Percentiles rank a stretch among this genome's conserved stretches.
These are phyloP conservation scores for Amanita subjunquillea DNA, from an alignment of 768 basidiomycete genomes.

Conservation along the genomic window DNA sequence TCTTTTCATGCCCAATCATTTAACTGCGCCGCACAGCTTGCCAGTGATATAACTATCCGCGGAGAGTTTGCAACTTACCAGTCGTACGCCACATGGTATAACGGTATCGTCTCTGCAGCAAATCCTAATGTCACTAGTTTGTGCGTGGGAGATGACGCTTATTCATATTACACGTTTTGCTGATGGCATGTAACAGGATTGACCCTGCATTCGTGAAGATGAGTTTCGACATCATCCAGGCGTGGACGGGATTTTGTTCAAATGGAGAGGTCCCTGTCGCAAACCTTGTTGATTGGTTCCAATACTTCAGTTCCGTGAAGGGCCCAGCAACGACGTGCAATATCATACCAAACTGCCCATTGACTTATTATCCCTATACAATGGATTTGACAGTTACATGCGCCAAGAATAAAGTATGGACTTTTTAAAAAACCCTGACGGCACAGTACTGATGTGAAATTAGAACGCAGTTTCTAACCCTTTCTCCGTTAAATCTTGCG, in stretches of 20 bases:
- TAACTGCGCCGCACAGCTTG: neutral
- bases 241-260: slow-evolving; percentile 9
- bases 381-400: slow-evolving; percentile 6
- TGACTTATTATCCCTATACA: slow-evolving; percentile 6
- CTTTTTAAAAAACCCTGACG: neutral
- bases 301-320: slow-evolving; percentile 6
- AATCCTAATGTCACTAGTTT: slow-evolving; percentile 2
- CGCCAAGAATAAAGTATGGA: slow-evolving; percentile 4
- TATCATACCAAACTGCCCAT: slow-evolving; percentile 3
- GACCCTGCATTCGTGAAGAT: slow-evolving; percentile 7
- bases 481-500: slow-evolving; percentile 6
- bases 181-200: neutral
- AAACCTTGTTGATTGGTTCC: slow-evolving; percentile 10
- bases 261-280: slow-evolving; percentile 4
- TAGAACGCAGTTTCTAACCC: slow-evolving; percentile 7
- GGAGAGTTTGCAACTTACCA: neutral
- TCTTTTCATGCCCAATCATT: neutral
- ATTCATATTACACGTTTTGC: neutral
- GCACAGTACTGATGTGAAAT: neutral
- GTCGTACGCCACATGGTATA: slow-evolving; percentile 8
- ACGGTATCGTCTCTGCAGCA: neutral
- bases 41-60: neutral
- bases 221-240: slow-evolving; percentile 9
- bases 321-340: slow-evolving; percentile 7
- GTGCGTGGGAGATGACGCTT: neutral